phyloP scores from a whole-genome alignment of 441 rosid species.

The Gossypium trilobum region DNA sequence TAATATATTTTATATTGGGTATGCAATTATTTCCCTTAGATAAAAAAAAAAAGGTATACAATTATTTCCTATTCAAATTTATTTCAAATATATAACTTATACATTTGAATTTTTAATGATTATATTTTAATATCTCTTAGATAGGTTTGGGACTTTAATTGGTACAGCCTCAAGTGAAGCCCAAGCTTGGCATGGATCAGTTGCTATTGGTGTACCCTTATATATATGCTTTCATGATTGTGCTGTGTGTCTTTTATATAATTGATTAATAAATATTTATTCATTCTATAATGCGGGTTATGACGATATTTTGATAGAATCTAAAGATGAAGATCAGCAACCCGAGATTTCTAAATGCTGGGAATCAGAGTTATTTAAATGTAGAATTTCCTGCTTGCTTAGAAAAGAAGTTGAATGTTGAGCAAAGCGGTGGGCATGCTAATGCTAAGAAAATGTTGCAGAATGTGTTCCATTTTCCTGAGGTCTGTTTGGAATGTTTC shows the following conservation, averaged over 20 bases:
- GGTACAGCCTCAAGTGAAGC: background rate
- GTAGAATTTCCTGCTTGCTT: slow-evolving; percentile 59
- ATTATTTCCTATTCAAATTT: no score
- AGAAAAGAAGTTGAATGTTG: slow-evolving; percentile 37
- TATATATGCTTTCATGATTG: background rate
- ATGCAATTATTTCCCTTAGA: no score
- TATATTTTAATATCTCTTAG: no score
- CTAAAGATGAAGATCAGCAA: slow-evolving; percentile 87
- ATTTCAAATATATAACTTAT: no score
- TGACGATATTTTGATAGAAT: slow-evolving; percentile 45
- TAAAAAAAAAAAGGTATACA: no score
- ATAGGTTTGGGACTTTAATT: background rate
- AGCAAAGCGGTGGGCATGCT: slow-evolving; percentile 26
- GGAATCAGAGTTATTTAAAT: slow-evolving; percentile 44
- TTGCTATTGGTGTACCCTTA: background rate
- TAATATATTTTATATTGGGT: no score
- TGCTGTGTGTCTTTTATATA: slow-evolving; percentile 2
- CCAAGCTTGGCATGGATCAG: background rate
- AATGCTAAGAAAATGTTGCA: slow-evolving; percentile 28
- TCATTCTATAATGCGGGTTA: slow-evolving; percentile 6
- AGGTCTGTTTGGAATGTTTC: slow-evolving; percentile 44
- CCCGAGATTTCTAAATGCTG: slow-evolving; percentile 65
- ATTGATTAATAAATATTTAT: background rate
- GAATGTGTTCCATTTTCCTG: slow-evolving; percentile 63
- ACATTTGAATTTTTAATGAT: no score